Percentiles rank a stretch among this genome's conserved stretches.
Evolutionary conservation across 306 rosid species (phyloP).

Genomic region (barrel medic (Medicago truncatula)): MtrunA17r5.0-ANR NC_053049.1:49333501-49334000

Average conservation of each 20-base stretch:
- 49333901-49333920: conserved; percentile 62
- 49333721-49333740: conserved; percentile 18
- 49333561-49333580: conserved; percentile 68
- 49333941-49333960: conserved; percentile 88
- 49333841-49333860: conserved; percentile 13
- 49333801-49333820: conserved; percentile 52
- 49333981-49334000: conserved; percentile 72
- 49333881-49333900: conserved; percentile 69
- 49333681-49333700: conserved; percentile 55
- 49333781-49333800: conserved; percentile 31
- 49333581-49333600: conserved; percentile 38
- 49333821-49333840: conserved; percentile 44
- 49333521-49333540: conserved; percentile 60
- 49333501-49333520: conserved; percentile 37
- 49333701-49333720: conserved; percentile 44
- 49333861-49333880: conserved; percentile 72
- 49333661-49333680: conserved; percentile 28
- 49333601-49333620: conserved; percentile 41
- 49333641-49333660: conserved; percentile 45
- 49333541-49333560: conserved; percentile 80
- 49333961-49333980: conserved; percentile 91
- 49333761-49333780: conserved; percentile 39
- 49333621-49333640: conserved; percentile 24
- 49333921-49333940: conserved; percentile 37
- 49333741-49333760: conserved; percentile 31